phyloP scores from a whole-genome alignment of 2,329 filamentous ascomycete genomes.

The Nothophoma quercina region DNA sequence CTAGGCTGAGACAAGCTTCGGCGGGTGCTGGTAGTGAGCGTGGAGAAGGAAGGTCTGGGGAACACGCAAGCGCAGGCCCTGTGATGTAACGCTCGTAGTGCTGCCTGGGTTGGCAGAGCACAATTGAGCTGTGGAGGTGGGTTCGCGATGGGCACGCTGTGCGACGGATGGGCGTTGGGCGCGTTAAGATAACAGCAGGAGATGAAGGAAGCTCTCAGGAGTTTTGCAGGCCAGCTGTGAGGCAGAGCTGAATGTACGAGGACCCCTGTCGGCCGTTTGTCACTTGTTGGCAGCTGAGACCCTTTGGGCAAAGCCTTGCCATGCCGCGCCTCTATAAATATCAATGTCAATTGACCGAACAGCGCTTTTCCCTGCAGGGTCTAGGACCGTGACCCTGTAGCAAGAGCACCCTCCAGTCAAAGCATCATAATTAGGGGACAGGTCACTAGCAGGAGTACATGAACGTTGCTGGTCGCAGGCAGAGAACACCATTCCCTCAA shows the following conservation, averaged over 20 bases:
- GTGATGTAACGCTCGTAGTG: slow-evolving; percentile 19
- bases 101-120: slow-evolving; percentile 21
- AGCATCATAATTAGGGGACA: slow-evolving; percentile 22
- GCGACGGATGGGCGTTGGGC: slow-evolving; percentile 17
- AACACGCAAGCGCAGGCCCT: slow-evolving; percentile 19
- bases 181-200: slow-evolving; percentile 12
- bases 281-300: slow-evolving; percentile 21
- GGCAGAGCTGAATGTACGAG: slow-evolving; percentile 31
- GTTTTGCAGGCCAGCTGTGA: slow-evolving; percentile 27
- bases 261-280: slow-evolving; percentile 23
- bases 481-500: slow-evolving; percentile 6
- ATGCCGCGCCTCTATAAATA: slow-evolving; percentile 32
- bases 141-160: slow-evolving; percentile 9
- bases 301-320: slow-evolving; percentile 17
- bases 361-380: slow-evolving; percentile 21
- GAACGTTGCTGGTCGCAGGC: slow-evolving; percentile 1
- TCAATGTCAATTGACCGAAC: slow-evolving; percentile 23
- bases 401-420: slow-evolving; percentile 14
- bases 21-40: slow-evolving; percentile 32
- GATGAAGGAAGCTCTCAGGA: slow-evolving; percentile 20
- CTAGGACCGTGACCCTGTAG: slow-evolving; percentile 14
- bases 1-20: slow-evolving; percentile 17
- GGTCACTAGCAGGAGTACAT: slow-evolving; percentile 5
- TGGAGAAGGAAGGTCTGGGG: slow-evolving; percentile 22
- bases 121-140: slow-evolving; percentile 12